Evolutionary conservation across 176 grass and related monocot species (phyloP).

Genomic region (Eremochloa ophiuroides): DNA sequence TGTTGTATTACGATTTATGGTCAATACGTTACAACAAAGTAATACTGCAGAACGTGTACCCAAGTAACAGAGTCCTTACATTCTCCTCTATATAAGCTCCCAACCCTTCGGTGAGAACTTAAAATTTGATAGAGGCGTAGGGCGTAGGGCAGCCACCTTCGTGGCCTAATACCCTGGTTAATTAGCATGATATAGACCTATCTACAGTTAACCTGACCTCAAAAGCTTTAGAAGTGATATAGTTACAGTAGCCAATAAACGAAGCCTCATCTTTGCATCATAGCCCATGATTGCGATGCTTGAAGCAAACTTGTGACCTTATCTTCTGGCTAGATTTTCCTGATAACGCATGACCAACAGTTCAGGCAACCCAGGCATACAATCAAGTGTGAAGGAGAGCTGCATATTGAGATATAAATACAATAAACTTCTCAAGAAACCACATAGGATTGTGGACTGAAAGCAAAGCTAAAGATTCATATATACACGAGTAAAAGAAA

Average conservation of each 20-base stretch:
- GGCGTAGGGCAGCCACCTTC: slow-evolving; percentile 62
- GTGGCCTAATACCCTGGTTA: slow-evolving; percentile 40
- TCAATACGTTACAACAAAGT: slow-evolving; percentile 14
- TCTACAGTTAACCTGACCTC: slow-evolving; percentile 52
- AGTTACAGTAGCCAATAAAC: slow-evolving; percentile 6
- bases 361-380: slow-evolving; percentile 13
- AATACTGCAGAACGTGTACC: not conserved
- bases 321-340: not conserved
- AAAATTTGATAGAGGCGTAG: slow-evolving; percentile 26
- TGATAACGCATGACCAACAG: slow-evolving; percentile 6
- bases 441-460: not conserved
- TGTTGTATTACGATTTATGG: slow-evolving; percentile 26
- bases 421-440: slow-evolving; percentile 13
- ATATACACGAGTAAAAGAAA: not conserved
- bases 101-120: slow-evolving; percentile 63
- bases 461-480: not conserved
- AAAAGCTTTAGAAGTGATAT: slow-evolving; percentile 12
- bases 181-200: slow-evolving; percentile 37
- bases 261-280: not conserved
- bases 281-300: not conserved
- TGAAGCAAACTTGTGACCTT: slow-evolving; percentile 18
- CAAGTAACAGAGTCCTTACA: not conserved
- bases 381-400: slow-evolving; percentile 35
- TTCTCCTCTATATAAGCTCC: slow-evolving; percentile 30
- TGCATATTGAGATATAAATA: slow-evolving; percentile 23